These are phyloP conservation scores for Vanderwaltozyma polyspora DNA, from an alignment of 805 yeast genomes.

Conservation along the genomic window DNA sequence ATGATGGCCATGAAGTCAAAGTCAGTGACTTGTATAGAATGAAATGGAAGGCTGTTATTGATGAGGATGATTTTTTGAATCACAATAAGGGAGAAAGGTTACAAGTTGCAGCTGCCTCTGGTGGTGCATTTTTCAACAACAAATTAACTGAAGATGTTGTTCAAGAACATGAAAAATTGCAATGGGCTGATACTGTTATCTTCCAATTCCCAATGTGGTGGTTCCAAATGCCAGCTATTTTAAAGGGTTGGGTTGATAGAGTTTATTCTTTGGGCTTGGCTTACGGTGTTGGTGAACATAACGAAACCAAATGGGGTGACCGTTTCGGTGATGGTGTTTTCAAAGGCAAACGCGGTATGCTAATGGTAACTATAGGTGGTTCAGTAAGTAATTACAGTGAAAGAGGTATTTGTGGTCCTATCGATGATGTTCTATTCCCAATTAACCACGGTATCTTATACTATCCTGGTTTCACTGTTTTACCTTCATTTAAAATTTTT, in stretches of 20 bases:
- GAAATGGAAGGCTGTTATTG: slow-evolving; percentile 12
- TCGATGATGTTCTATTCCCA: slow-evolving; percentile 18
- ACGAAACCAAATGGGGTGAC: slow-evolving; percentile 6
- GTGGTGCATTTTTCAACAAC: slow-evolving; percentile 5
- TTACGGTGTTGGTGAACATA: slow-evolving; percentile 13
- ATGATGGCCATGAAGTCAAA: slow-evolving; percentile 14
- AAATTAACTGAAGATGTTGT: slow-evolving; percentile 21
- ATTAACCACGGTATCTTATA: slow-evolving; percentile 18
- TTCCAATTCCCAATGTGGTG: slow-evolving; percentile 26
- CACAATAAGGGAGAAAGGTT: slow-evolving; percentile 8
- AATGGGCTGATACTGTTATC: slow-evolving; percentile 23
- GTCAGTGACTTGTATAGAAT: slow-evolving; percentile 13
- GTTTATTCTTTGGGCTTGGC: slow-evolving; percentile 16
- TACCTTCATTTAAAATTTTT: slow-evolving; percentile 14
- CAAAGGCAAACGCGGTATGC: slow-evolving; percentile 12
- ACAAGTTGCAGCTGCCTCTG: slow-evolving; percentile 11
- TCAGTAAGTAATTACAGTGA: slow-evolving; percentile 5
- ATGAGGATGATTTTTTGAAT: slow-evolving; percentile 9
- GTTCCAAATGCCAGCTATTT: slow-evolving; percentile 23
- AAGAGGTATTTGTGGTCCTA: slow-evolving; percentile 16
- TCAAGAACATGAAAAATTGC: slow-evolving; percentile 20
- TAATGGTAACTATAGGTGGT: slow-evolving; percentile 12
- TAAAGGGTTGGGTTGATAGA: slow-evolving; percentile 25
- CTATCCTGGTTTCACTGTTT: slow-evolving; percentile 16
- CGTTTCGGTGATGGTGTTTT: slow-evolving; percentile 15